These are phyloP conservation scores for Colletotrichum endophyticum DNA, from an alignment of 2,329 filamentous ascomycete species.

Conservation along the genomic window DNA sequence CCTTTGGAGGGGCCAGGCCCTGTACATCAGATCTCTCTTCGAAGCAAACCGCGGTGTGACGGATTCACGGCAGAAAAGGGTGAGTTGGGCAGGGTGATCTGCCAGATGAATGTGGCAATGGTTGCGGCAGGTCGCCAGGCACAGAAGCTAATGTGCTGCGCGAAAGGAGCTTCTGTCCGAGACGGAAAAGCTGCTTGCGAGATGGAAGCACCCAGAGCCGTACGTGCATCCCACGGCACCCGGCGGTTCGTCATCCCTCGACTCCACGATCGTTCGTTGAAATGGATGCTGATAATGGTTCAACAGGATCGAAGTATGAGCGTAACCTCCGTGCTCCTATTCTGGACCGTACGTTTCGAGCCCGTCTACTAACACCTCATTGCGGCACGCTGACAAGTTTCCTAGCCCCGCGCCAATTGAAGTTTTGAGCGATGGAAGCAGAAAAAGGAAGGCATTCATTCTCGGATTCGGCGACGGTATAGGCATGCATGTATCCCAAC, in stretches of 20 bases:
- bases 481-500: background rate
- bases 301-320: constrained; percentile 90
- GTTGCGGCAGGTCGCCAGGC: background rate
- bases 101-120: background rate
- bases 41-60: constrained; percentile 88
- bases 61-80: constrained; percentile 85
- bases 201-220: constrained; percentile 98
- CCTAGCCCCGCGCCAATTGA: constrained; percentile 55
- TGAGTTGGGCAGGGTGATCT: constrained; percentile 44
- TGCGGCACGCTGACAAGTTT: constrained; percentile 2
- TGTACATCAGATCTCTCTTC: constrained; percentile 95
- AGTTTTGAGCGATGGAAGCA: constrained; percentile 38
- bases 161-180: constrained; percentile 80
- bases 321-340: constrained; percentile 84
- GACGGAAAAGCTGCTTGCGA: constrained; percentile 85
- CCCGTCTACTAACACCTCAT: background rate
- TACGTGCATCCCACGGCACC: constrained; percentile 89
- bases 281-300: background rate
- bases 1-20: constrained; percentile 92
- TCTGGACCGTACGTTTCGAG: constrained; percentile 74
- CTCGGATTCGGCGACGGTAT: background rate
- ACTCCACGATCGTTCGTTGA: background rate
- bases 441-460: background rate
- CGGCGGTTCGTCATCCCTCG: constrained; percentile 68
- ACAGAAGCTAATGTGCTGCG: constrained; percentile 11